These are phyloP conservation scores for Apodospora peruviana DNA, from an alignment of 495 filamentous ascomycete species.

Conservation along the genomic window DNA sequence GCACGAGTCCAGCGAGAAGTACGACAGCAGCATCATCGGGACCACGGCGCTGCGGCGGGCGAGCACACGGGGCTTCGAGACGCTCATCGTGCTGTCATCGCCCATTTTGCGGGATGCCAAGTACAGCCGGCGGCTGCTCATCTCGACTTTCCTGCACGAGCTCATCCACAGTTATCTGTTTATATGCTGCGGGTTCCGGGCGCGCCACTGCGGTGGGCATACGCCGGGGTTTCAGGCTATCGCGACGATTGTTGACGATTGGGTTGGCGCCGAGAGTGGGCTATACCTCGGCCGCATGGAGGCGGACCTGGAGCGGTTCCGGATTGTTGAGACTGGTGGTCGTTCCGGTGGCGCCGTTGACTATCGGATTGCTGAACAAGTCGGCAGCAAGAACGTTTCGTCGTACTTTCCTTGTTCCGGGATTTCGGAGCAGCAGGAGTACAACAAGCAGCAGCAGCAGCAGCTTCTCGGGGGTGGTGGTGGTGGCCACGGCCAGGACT, in stretches of 20 bases:
- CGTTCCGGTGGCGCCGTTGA: background rate
- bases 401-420: conserved; percentile 24
- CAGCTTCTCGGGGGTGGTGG: too few relatives aligned
- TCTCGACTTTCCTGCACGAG: conserved; percentile 54
- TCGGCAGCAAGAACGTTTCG: background rate
- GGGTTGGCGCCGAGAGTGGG: conserved; percentile 41
- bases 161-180: conserved; percentile 55
- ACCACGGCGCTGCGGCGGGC: conserved; percentile 47
- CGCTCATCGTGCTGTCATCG: conserved; percentile 48
- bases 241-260: conserved; percentile 45
- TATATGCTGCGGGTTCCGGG: conserved; percentile 47
- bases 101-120: conserved; percentile 39
- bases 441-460: background rate
- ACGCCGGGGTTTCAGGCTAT: conserved; percentile 47
- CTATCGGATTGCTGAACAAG: background rate
- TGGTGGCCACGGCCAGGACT: background rate
- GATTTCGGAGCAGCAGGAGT: conserved; percentile 12
- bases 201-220: conserved; percentile 44
- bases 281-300: conserved; percentile 47
- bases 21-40: conserved; percentile 43
- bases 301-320: conserved; percentile 46
- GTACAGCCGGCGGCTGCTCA: conserved; percentile 48
- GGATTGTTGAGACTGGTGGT: conserved; percentile 6
- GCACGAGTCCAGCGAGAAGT: conserved; percentile 23
- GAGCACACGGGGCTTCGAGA: conserved; percentile 41